Conservation (phyloP, 305 asterid species). For the Fraxinus velutina region DNA sequence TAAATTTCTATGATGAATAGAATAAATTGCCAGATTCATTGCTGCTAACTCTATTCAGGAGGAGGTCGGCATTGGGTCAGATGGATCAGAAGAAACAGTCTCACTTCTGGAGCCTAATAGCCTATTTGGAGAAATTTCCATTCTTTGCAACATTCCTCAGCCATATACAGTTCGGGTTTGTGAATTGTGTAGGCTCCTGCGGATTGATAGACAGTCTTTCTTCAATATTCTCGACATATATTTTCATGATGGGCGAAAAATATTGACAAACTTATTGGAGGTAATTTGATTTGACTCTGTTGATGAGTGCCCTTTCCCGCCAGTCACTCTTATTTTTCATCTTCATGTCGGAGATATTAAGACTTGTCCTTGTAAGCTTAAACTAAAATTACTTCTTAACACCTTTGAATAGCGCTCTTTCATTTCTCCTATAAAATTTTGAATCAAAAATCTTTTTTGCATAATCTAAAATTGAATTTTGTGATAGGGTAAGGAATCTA, state of each 20-base stretch:
- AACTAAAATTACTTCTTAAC: not conserved
- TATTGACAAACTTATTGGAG: constrained; percentile 75
- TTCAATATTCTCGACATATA: constrained; percentile 71
- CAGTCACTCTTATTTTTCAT: not conserved
- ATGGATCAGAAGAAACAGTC: constrained; percentile 63
- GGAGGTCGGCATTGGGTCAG: constrained; percentile 58
- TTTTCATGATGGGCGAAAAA: constrained; percentile 81
- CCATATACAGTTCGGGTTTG: constrained; percentile 84
- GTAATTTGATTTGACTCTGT: constrained; percentile 31
- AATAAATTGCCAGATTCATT: not conserved
- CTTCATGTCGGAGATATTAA: not conserved
- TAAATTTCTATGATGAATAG: not conserved
- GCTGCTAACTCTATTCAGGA: constrained; percentile 45
- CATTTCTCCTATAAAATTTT: not conserved
- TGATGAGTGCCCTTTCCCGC: not conserved
- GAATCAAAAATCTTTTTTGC: not conserved
- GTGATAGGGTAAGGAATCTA: constrained; percentile 64
- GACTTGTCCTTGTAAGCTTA: not conserved
- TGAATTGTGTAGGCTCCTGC: constrained; percentile 68
- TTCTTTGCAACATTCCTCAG: constrained; percentile 90
- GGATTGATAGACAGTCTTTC: constrained; percentile 83
- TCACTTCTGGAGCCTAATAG: constrained; percentile 57
- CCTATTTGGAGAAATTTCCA: constrained; percentile 72
- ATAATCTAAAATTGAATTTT: not conserved
- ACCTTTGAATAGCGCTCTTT: not conserved